Conservation (phyloP, 768 basidiomycete species). For the Phaffia australis region DNA sequence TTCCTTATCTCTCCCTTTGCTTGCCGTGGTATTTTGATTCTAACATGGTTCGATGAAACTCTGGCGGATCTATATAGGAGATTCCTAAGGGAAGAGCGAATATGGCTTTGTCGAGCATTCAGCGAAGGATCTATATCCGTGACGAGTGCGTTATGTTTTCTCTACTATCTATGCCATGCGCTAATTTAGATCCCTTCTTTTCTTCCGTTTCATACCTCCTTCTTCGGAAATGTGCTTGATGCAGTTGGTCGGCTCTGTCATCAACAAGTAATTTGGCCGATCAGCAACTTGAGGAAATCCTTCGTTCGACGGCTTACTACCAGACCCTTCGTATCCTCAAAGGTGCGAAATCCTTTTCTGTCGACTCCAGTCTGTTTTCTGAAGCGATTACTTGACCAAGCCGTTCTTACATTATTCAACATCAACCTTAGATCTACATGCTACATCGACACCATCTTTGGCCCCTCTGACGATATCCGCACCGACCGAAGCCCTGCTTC, state of each 20-base stretch:
- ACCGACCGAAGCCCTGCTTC: conserved; percentile 29
- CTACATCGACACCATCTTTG: conserved; percentile 1
- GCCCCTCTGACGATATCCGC: conserved; percentile 26
- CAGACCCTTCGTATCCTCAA: conserved; percentile 44
- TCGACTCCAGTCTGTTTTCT: background rate
- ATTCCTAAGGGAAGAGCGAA: conserved; percentile 59
- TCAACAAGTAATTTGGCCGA: conserved; percentile 68
- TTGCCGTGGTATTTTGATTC: background rate
- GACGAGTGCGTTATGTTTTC: conserved; percentile 57
- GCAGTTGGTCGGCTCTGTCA: conserved; percentile 66
- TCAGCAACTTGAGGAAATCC: conserved; percentile 58
- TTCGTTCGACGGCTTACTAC: conserved; percentile 64
- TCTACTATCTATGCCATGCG: conserved; percentile 5
- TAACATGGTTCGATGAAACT: background rate
- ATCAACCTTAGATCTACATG: background rate
- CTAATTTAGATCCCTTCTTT: conserved; percentile 33
- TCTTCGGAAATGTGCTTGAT: background rate
- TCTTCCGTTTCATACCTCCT: conserved; percentile 13
- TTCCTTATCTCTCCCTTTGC: conserved; percentile 42
- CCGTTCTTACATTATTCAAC: conserved; percentile 27
- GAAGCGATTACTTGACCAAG: background rate
- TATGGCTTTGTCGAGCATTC: conserved; percentile 62
- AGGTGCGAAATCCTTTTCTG: conserved; percentile 25
- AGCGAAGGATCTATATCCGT: conserved; percentile 77
- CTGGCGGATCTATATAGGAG: conserved; percentile 41